A percentile compares a stretch with the other conserved stretches of the same genome.
Conservation (phyloP, 1,284 basidiomycete species). For the Athelia sp. region DNA sequence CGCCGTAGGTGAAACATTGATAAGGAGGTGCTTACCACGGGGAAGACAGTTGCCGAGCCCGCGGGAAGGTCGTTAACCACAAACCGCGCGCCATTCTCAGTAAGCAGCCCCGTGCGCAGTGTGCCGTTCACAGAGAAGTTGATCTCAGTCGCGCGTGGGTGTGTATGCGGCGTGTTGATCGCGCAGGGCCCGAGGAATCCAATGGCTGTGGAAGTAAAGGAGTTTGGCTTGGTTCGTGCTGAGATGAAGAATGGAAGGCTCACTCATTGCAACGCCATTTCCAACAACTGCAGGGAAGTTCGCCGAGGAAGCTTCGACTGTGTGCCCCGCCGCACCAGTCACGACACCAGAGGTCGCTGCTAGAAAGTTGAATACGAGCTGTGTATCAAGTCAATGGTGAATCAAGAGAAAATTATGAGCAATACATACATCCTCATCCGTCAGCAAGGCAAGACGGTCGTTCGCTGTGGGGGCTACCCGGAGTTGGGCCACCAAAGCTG, state of each 20-base stretch:
- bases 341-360: not conserved
- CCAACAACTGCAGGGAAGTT: slow-evolving; percentile 4
- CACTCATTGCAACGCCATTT: slow-evolving; percentile 3
- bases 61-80: slow-evolving; percentile 25
- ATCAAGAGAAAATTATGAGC: too few species aligned
- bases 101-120: slow-evolving; percentile 26
- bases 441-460: too few species aligned
- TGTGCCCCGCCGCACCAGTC: slow-evolving; percentile 1
- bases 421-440: too few species aligned
- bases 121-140: slow-evolving; percentile 28
- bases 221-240: too few species aligned
- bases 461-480: too few species aligned
- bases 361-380: too few species aligned
- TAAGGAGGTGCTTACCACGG: too few species aligned
- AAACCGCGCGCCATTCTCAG: slow-evolving; percentile 30
- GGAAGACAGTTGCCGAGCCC: slow-evolving; percentile 29
- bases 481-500: too few species aligned
- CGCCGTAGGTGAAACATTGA: too few species aligned
- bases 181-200: slow-evolving; percentile 22
- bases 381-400: too few species aligned
- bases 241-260: too few species aligned
- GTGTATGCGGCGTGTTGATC: slow-evolving; percentile 33
- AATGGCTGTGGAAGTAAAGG: too few species aligned
- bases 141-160: slow-evolving; percentile 33
- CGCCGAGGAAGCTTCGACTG: not conserved